Base-by-base conservation (phyloP, 306 rosid species). In the Inga oerstediana region DNA sequence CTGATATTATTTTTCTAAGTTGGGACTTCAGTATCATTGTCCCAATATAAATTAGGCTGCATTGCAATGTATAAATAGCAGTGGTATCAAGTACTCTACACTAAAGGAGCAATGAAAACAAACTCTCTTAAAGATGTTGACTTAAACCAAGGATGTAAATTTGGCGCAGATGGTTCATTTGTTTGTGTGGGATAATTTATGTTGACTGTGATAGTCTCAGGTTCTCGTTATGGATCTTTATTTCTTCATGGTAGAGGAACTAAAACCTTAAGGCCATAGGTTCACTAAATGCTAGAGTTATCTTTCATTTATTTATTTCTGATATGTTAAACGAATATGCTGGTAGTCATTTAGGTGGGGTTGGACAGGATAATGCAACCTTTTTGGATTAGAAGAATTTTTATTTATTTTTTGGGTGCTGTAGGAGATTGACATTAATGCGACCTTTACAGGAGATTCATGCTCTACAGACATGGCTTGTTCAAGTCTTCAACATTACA, bases 381-480 rank as follows among this genome's bases (percentile, higher is more conserved):
- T 44, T 46, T 45, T 22, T 45, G 12, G 76, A 22, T 45, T 17
- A 72, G 20, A 22, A 24, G 13, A 13, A 7, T 4, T 56, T 44
- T 61, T 22, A 27, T 24, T 5, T 35, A 59, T 78, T 46, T 45
- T 56, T 67, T 17, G 64, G 64, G 43, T 49, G 82, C 41, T 65
- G 48, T 69, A 15, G 27, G 79, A 82, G 45, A 69, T 80, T 79
- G 58, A 70, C 35, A 22, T 80, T 74, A 76, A 73, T 27, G 12
- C 22, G 51, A 74, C 82, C 69, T 82, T 80, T 88, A 76, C 92
- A 91, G 97, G 93, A 88, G 88, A 84, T 68, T 78, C 35, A 45
- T 59, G 44, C 87, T 88, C 44, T 45, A 86, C 88, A 88, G 82
- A 35, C 80, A 82, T 76, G 71, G 84, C 75, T 80, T 92, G 89